phyloP scores from a whole-genome alignment of 2,329 filamentous ascomycete species.

The Fusarium solani-melongenae region DNA sequence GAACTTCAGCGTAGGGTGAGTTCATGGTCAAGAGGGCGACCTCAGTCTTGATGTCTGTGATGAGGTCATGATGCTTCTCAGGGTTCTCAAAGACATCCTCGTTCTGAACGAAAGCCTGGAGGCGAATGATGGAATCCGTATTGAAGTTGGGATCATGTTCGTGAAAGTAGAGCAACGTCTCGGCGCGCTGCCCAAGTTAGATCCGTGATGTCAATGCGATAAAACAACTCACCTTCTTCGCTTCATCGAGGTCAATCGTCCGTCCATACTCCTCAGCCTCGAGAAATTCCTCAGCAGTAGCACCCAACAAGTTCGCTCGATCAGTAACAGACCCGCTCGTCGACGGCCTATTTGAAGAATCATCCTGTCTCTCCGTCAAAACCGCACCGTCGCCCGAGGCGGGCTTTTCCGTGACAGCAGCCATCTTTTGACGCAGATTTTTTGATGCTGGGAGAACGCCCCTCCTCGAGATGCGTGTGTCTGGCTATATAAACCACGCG shows the following conservation, averaged over 20 bases:
- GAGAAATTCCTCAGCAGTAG: slow-evolving; percentile 21
- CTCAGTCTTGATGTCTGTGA: slow-evolving; percentile 64
- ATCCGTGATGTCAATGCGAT: rapidly evolving
- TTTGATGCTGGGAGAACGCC: background rate
- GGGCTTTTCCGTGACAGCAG: slow-evolving; percentile 1
- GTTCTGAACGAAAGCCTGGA: slow-evolving; percentile 32
- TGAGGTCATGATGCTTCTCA: slow-evolving; percentile 53
- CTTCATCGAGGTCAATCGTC: slow-evolving; percentile 16
- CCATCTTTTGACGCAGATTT: slow-evolving; percentile 5
- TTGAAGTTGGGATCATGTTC: slow-evolving; percentile 39
- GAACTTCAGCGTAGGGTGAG: slow-evolving; percentile 66
- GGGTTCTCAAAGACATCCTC: slow-evolving; percentile 47
- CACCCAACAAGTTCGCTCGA: slow-evolving; percentile 14
- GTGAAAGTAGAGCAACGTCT: slow-evolving; percentile 30
- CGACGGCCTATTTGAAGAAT: background rate
- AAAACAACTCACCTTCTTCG: slow-evolving; percentile 10
- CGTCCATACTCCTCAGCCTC: slow-evolving; percentile 29
- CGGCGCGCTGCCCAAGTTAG: slow-evolving; percentile 22
- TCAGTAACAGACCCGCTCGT: slow-evolving; percentile 4
- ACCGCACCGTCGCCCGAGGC: background rate
- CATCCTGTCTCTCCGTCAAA: background rate
- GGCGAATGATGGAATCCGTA: slow-evolving; percentile 23
- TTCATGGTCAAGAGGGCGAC: slow-evolving; percentile 63
- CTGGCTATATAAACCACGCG: background rate
- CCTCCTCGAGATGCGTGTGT: background rate